Evolutionary conservation across 345 rosid species (phyloP), one percentile per base, ranked within the genome.

Genomic region (Salix caprea): DNA sequence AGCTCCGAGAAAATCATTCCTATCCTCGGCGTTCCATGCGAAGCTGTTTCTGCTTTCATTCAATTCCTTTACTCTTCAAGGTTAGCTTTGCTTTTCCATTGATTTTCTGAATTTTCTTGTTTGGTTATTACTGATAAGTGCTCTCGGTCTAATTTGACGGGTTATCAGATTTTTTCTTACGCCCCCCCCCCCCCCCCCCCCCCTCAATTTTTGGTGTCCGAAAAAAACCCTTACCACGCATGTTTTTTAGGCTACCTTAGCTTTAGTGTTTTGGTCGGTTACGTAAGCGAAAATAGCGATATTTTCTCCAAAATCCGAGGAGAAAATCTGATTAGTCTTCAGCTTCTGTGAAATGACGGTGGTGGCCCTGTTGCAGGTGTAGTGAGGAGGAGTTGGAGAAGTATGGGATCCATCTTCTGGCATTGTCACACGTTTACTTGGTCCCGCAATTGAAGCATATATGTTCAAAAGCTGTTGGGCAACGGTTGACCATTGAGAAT

Each of bases 21-120:
- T 46, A 91, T 94, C 76, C 87, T 87, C 67, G 97, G 98, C 13
- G 98, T 94, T 58, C 97, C 97, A 4, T 82, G 88, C 84, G 88
- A 83, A 66, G 97, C 98, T 72, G 98, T 94, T 73, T 84, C 88
- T 0, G 81, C 90, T 4, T 94, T 94, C 46, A 60, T 92, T 32
- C 82, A 83, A 70, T 92, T 86, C 81, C 84, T 92, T 34, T 92
- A 90, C 82, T 80, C 91, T 36, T 84, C 86, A 56, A 87, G 98
- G 98, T 94, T 71, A 24, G 85, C 62, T 78, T 14, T 18, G 34
- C 26, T 58, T 5, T 21, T 72, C 39, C 32, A 28, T 44, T 10
- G 44, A n/a, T 52, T 32, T 26, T 65, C 67, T 16, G 44, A 3
- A 0, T 12, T 46, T 37, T 26, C 13, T 12, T 60, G 11, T 16